Evolutionary conservation across 1,284 basidiomycete genomes (phyloP), one percentile per base, ranked within the genome.

Genomic region (Cutaneotrichosporon dermatis): DNA sequence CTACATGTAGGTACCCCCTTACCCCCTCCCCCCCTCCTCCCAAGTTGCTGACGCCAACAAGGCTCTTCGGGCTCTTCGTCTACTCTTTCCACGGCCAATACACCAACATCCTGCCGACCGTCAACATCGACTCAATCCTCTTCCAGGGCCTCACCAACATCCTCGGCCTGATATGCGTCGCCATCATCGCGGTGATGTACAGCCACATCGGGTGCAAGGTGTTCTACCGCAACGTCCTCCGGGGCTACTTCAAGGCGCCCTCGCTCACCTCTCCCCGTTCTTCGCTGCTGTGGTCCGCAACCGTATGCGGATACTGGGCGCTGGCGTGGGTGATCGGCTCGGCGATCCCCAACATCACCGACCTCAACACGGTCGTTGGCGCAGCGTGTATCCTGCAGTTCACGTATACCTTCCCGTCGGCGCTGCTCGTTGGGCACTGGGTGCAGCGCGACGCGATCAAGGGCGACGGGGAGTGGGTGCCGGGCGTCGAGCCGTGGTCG

Each of bases 131-230:
- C 61, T 79, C 78, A 46, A 78, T 78, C 66, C 64, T 74, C 25
- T 70, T 78, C 60, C 79, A 80, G 68, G 79, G 76, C 4, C 64
- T 71, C 63, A 80, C 82, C 11, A 86, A 86, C 59, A 79, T 79
- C 0, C 67, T 85, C n/a, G 78, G 80, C 11, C 55, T 66, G 5
- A n/a, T 61, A 8, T 54, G 51, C 51, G 16, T 79, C 42, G 77
- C 84, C 36, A 82, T 85, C 50, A 84, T 84, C 1, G 84, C 82
- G 16, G 83, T 85, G 11, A 68, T 87, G 41, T 88, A 87, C 63
- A 82, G 84, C 11, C 85, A 86, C 72, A 84, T 88, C 55, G 64
- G 64, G 6, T 51, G 51, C 61, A 66, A 66, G 55, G 59, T 66
- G 7, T 57, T 63, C 55, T 66, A 66, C 56, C 60, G 56, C 46